Evolutionary conservation across 2,329 filamentous ascomycete species (phyloP).

Genomic region (Neofusicoccum kwambonambiense): DNA sequence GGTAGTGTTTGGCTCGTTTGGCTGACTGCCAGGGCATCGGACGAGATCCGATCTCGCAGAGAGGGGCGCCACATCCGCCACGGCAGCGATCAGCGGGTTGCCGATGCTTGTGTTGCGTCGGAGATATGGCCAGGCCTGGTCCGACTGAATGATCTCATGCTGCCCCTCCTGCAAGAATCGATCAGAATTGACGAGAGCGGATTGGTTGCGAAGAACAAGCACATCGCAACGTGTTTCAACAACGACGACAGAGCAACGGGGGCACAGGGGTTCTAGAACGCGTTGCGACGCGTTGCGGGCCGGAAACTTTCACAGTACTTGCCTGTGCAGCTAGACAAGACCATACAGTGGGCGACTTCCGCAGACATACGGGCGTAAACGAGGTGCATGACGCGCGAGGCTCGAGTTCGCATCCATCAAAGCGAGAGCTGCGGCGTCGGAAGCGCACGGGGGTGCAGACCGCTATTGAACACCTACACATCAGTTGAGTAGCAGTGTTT

Average conservation of each 20-base stretch:
- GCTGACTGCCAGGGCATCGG: conserved; percentile 20
- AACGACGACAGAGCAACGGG: no score
- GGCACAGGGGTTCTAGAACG: no score
- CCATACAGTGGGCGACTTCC: neutral
- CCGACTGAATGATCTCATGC: conserved; percentile 3
- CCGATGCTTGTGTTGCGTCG: conserved; percentile 5
- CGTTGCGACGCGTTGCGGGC: no score
- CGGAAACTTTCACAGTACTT: no score
- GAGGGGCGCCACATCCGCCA: neutral
- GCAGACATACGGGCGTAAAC: neutral
- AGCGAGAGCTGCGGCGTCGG: neutral
- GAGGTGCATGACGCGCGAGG: neutral
- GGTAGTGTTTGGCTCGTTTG: conserved; percentile 60
- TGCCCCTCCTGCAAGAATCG: neutral
- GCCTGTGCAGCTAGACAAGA: no score
- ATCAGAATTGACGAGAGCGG: neutral
- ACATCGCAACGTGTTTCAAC: no score
- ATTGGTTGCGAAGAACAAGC: neutral
- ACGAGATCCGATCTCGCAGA: neutral
- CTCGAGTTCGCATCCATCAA: neutral
- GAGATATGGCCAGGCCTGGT: neutral
- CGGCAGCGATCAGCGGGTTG: neutral
- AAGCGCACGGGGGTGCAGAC: neutral
- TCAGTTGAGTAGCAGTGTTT: conserved; percentile 6
- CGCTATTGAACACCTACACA: neutral